Base-by-base conservation (phyloP, 768 basidiomycete genomes). In the Podaxis carcinomalis region DNA sequence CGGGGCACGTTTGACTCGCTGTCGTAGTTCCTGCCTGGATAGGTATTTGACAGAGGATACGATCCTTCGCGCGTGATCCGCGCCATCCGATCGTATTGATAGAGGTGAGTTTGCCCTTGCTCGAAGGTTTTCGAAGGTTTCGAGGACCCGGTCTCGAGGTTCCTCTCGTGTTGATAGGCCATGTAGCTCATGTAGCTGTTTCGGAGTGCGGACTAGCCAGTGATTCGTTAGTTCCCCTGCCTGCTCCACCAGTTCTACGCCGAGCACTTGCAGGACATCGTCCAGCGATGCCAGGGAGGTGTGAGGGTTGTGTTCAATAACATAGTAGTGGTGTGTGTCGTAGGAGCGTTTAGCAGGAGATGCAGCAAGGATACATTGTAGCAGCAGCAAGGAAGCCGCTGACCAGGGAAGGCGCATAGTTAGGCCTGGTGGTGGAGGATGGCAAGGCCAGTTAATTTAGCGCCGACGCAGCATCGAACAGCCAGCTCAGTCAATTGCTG, bases 211-310 rank as follows among this genome's bases (percentile, higher is more conserved):
- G 49, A 97, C 86, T 16, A 99, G 77, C 91, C 92, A 99, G 74
- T 91, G 82, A 58, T 92, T 78, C 28, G 73, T 69, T 4, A 99
- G 82, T 69, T 95, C 89, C 54, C 97, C 95, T 25, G 87, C 88
- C 66, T 85, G 89, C 69, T 95, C 93, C 59, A 98, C 89, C 51
- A 97, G 76, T 74, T 98, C 89, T 21, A 93, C 88, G 13, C 86
- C 87, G 10, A 98, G 80, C 0, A 77, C 72, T 5, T 70, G 51
- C 5, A 86, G 81, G 60, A 88, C 79, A 64, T 90, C 85, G 59
- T 74, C 73, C 63, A 91, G 80, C 65, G 86, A 80, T 63, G 77
- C 75, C 60, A 65, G 62, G 46, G 68, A 57, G 49, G 63, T 39
- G 5, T 69, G 67, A 49, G 90, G 83, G 66, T 80, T 73, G 67